A percentile compares a stretch with the other conserved stretches of the same genome.
Evolutionary conservation across 1,139 yeast genomes (phyloP).

Genomic region (Zygoascus sp.): DNA sequence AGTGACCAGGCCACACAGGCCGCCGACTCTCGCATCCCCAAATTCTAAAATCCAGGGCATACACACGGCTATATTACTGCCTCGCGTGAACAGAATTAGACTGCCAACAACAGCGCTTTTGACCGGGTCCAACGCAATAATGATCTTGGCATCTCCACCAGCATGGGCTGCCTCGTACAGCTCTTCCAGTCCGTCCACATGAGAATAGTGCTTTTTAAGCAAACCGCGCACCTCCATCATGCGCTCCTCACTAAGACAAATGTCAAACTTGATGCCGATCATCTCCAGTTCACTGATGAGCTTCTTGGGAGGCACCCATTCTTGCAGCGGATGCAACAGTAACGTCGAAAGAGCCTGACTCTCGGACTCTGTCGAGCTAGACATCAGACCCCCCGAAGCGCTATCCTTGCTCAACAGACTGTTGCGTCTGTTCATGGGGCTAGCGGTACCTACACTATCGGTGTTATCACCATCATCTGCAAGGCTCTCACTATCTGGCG

Average conservation of each 20-base stretch:
- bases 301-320: slow-evolving; percentile 54
- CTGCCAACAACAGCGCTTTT: slow-evolving; percentile 54
- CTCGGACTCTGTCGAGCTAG: slow-evolving; percentile 8
- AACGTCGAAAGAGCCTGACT: slow-evolving; percentile 19
- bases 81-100: slow-evolving; percentile 49
- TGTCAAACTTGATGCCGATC: slow-evolving; percentile 56
- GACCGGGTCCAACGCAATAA: slow-evolving; percentile 55
- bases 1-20: slow-evolving; percentile 53
- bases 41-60: slow-evolving; percentile 47
- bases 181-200: slow-evolving; percentile 28
- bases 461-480: slow-evolving; percentile 2
- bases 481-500: slow-evolving; percentile 1
- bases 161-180: slow-evolving; percentile 30
- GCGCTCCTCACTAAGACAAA: slow-evolving; percentile 38
- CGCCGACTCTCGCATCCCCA: slow-evolving; percentile 43
- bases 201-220: slow-evolving; percentile 31
- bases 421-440: slow-evolving; percentile 1
- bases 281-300: slow-evolving; percentile 55
- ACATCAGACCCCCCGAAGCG: background rate
- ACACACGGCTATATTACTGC: slow-evolving; percentile 45
- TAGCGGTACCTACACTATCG: background rate
- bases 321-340: slow-evolving; percentile 25
- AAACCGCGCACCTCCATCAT: slow-evolving; percentile 23
- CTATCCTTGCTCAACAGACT: slow-evolving; percentile 1
- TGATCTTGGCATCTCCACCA: slow-evolving; percentile 38